A percentile compares a stretch with the other conserved stretches of the same genome.
These are phyloP conservation scores for Saturnispora halmiae DNA, from an alignment of 805 yeast genomes.

Conservation along the genomic window DNA sequence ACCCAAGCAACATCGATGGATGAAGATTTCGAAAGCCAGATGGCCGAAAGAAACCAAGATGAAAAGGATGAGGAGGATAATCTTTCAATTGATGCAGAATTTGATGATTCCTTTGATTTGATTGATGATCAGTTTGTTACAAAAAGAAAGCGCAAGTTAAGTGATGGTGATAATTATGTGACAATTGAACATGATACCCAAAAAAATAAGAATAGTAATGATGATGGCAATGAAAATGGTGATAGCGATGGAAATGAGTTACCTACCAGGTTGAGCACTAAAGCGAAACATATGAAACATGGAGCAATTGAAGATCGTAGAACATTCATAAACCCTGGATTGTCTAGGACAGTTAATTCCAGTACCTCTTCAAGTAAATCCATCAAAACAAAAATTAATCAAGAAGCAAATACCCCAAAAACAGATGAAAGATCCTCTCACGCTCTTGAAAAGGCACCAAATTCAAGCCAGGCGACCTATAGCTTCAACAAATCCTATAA, in stretches of 20 bases:
- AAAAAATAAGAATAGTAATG: conserved; percentile 7
- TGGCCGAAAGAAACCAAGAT: conserved; percentile 1
- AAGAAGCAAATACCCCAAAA: too few relatives aligned
- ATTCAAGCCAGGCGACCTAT: not conserved
- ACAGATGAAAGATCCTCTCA: not conserved
- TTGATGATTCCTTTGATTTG: conserved; percentile 13
- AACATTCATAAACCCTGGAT: too few relatives aligned
- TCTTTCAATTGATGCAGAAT: conserved; percentile 16
- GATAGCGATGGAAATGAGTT: too few relatives aligned
- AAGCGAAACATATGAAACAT: too few relatives aligned
- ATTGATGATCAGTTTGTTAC: conserved; percentile 7
- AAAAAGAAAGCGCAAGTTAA: not conserved
- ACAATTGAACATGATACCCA: not conserved
- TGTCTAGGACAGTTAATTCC: too few relatives aligned
- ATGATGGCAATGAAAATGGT: too few relatives aligned
- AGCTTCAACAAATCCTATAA: not conserved
- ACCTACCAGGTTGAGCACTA: too few relatives aligned
- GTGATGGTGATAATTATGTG: not conserved
- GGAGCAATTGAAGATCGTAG: too few relatives aligned
- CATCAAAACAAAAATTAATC: too few relatives aligned
- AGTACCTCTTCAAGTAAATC: too few relatives aligned
- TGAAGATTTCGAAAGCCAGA: not conserved
- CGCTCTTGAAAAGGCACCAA: not conserved
- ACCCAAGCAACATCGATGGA: not conserved
- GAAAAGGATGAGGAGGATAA: conserved; percentile 13